Evolutionary conservation across 2,329 filamentous ascomycete genomes (phyloP), one percentile per base, ranked within the genome.

Genomic region (Colletotrichum destructivum): DNA sequence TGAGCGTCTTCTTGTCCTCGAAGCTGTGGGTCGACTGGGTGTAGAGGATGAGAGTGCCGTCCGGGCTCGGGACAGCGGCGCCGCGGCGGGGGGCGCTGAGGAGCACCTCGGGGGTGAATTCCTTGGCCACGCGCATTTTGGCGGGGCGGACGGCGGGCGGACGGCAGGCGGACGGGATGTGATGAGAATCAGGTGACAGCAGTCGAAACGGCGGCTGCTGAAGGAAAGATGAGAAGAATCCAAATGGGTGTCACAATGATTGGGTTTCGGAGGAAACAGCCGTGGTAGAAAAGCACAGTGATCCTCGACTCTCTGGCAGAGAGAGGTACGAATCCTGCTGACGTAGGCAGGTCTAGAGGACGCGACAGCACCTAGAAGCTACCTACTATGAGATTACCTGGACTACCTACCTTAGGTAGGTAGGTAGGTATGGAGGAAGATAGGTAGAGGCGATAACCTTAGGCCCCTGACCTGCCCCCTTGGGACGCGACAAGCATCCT

Each of bases 1-100:
- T 80, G 3, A 69, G 63, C 18, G 76, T 78, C 54, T 78, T 81
- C 40, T 77, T 80, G 16, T 76, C 75, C 44, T 75, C 77, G 60
- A 84, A 79, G 40, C 77, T 75, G 71, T 85, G 80, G 35, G 79
- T 80, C 7, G 81, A 80, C 56, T 85, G 75, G 21, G 82, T 83
- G 75, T 82, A 82, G 51, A 87, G 76, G 9, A 83, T 79, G 15
- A 82, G 80, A 5, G 83, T 79, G 65, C 84, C 83, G 66, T 81
- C 81, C 26, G 81, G 76, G 66, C 82, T 84, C 11, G 83, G 82
- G 8, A 86, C 78, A 1, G 81, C 82, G n/a, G 78, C 71, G 26
- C 76, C 75, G 42, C 79, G 76, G 40, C 76, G 77, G 47, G 80
- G 79, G 4, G 75, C 75, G 44, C 72, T 77, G 54, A 81, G 74